phyloP scores from a whole-genome alignment of 208 protist species.

The Leishmania tropica region DNA sequence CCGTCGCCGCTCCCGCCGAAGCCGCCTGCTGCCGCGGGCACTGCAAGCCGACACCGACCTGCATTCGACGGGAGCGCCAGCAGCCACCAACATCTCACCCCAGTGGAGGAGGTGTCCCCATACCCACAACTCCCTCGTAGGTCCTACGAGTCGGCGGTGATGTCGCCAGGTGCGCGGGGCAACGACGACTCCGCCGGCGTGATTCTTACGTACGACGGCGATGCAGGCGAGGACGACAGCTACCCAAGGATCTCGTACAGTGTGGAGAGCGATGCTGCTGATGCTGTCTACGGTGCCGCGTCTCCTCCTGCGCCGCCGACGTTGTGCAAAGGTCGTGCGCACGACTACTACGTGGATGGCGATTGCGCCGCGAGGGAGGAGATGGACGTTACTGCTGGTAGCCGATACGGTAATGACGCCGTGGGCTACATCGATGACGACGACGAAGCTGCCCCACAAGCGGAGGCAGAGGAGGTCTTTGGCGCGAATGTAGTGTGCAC shows the following conservation, averaged over 20 bases:
- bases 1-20: neutral
- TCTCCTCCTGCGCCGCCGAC: neutral
- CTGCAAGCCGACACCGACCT: slow-evolving; percentile 1
- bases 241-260: neutral
- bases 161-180: neutral
- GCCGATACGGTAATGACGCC: neutral
- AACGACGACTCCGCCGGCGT: neutral
- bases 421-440: neutral
- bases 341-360: neutral
- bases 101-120: neutral
- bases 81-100: neutral
- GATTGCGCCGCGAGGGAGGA: neutral
- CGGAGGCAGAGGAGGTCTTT: neutral
- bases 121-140: neutral
- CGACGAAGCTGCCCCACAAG: neutral
- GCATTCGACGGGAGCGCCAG: neutral
- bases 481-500: neutral
- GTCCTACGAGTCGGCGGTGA: neutral
- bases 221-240: neutral
- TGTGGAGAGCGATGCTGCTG: neutral
- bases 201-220: neutral
- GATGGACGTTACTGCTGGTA: neutral
- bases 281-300: neutral
- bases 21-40: neutral
- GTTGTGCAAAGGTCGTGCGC: neutral